Evolutionary conservation across 1,284 basidiomycete genomes (phyloP), one percentile per base, ranked within the genome.

Genomic region (Puccinia hordei): DNA sequence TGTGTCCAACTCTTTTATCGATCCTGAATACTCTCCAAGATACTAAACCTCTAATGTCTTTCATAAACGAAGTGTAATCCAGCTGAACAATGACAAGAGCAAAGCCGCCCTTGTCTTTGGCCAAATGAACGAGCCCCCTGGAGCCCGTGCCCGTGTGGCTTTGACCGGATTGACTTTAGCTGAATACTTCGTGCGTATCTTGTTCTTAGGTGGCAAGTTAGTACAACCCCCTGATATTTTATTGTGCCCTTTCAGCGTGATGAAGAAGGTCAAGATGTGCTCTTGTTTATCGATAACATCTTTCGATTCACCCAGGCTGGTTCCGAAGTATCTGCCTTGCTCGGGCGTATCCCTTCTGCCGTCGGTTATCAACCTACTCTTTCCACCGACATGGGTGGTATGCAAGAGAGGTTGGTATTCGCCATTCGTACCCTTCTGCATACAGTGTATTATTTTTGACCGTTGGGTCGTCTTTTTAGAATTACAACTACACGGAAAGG

Each of bases 91-190:
- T 82, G 84, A 84, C 83, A 84, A 84, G 81, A 98, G 96, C 87
- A 98, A 99, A 91, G 96, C 98, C 88, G 95, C 96, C 85, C 92
- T 99, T 83, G 96, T 99, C 85, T 99, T 99, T 90, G 96, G 96
- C 90, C 96, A 99, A 89, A 99, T 99, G 96, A 99, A 99, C 90
- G 96, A 99, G 90, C 96, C 96, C 87, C 96, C 96, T 85, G 96
- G 96, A 91, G 96, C 96, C 85, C 95, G 96, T 92, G 96, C 96
- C 86, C 96, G 96, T 93, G 96, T 98, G 85, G 96, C 96, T 83
- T 91, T 99, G 85, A 98, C 96, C 85, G 96, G 96, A 88, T 89
- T 99, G 82, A 98, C 96, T 86, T 97, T 98, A 84, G 96, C 96
- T 84, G 96, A 99, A 89, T 99, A 98, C 90, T 99, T 99, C 96